Base-by-base conservation (phyloP, 2,329 filamentous ascomycete species). In the Decorospora gaudefroyi region DNA sequence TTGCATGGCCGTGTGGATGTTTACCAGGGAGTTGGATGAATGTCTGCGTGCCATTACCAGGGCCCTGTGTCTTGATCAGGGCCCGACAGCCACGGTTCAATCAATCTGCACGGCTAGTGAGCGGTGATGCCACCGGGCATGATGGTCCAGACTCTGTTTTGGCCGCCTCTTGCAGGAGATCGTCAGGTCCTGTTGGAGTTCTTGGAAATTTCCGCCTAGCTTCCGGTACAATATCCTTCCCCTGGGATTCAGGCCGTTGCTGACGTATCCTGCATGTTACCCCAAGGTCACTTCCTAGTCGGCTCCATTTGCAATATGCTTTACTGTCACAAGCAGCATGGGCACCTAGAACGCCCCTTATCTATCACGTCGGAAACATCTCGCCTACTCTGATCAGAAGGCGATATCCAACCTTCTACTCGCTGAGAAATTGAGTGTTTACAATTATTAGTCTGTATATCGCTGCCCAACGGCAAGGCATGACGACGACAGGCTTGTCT, bases 291-390 rank as follows among this genome's bases (percentile, higher is more conserved):
- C 23, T 44, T 42, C 37, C 36, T 19, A 31, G 15, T 15, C 15
- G 6, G 18, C 9, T 39, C 54, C 40, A 57, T 61, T 33, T 58
- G 23, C 26, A 44, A n/a, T n/a, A n/a, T n/a, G n/a, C n/a, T n/a
- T n/a, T n/a, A n/a, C n/a, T n/a, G n/a, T n/a, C n/a, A n/a, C n/a
- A n/a, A n/a, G n/a, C n/a, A n/a, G n/a, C n/a, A n/a, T n/a, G n/a
- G n/a, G n/a, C n/a, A n/a, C n/a, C n/a, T n/a, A n/a, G n/a, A n/a
- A n/a, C n/a, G n/a, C n/a, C n/a, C n/a, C n/a, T n/a, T n/a, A 15
- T 22, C 36, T 35, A 29, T 23, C 6, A 11, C 31, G n/a, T 25
- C 25, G 17, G 21, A 16, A 27, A 21, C n/a, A 17, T 30, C 34
- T 23, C 6, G 10, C 32, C 36, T 22, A 29, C 28, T 30, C 34